phyloP scores from a whole-genome alignment of 768 basidiomycete species.

The Leccinum barrowsii region DNA sequence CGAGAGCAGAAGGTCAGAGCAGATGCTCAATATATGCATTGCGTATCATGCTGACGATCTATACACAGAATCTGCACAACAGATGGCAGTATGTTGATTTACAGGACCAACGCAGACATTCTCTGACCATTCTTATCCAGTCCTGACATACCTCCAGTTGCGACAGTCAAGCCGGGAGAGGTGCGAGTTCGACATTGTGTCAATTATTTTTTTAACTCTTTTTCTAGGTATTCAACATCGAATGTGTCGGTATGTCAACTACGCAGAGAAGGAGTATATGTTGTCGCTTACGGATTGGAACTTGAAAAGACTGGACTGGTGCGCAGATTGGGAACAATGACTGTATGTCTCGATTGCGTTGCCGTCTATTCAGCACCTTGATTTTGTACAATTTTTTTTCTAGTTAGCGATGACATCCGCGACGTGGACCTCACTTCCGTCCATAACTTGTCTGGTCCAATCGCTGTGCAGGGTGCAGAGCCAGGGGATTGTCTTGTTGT shows the following conservation, averaged over 20 bases:
- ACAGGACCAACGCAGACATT: background rate
- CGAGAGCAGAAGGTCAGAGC: slow-evolving; percentile 53
- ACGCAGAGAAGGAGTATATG: background rate
- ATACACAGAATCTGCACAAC: slow-evolving; percentile 56
- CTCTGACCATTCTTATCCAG: slow-evolving; percentile 27
- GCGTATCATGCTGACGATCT: background rate
- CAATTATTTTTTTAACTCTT: background rate
- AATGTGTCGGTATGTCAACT: slow-evolving; percentile 54
- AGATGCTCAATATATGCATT: background rate
- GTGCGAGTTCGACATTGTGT: slow-evolving; percentile 21
- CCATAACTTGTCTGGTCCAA: slow-evolving; percentile 75
- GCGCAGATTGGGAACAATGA: slow-evolving; percentile 78
- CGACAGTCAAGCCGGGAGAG: slow-evolving; percentile 60
- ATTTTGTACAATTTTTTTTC: background rate
- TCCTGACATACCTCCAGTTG: slow-evolving; percentile 61
- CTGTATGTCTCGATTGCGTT: slow-evolving; percentile 35
- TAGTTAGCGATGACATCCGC: slow-evolving; percentile 65
- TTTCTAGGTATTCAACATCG: slow-evolving; percentile 60
- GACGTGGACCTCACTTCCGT: slow-evolving; percentile 62
- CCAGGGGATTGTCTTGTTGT: slow-evolving; percentile 79
- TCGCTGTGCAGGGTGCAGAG: slow-evolving; percentile 71
- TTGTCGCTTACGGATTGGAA: background rate
- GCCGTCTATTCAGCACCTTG: background rate
- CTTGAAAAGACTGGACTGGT: slow-evolving; percentile 64
- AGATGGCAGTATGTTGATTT: slow-evolving; percentile 62